Evolutionary conservation across 73 alveolate genomes (phyloP), one percentile per base, ranked within the genome.

Genomic region (Paramecium octaurelia): DNA sequence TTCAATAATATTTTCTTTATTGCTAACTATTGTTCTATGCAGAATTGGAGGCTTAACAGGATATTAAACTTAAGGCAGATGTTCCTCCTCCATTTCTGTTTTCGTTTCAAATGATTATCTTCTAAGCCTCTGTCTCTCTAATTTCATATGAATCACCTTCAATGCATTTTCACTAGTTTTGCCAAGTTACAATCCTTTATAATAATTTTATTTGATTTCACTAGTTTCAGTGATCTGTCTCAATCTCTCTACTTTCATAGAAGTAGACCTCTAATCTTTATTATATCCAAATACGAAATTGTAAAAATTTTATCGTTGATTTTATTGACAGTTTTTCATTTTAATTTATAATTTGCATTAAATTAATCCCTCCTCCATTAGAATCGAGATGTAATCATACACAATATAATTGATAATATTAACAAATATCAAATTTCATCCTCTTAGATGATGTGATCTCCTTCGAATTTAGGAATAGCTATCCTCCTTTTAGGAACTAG

Each of bases 21-120:
- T 64, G 35, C 84, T 64, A 20, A 64, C 27, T 23, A 64, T 64
- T 23, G 84, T 64, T 64, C 46, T 24, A 64, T 64, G 84, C 4
- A 48, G 84, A 64, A 64, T 27, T 31, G 84, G 84, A 64, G 84
- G 84, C 12, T 27, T 64, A 6, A 27, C 29, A 12, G 44, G 84
- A 64, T 64, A 64, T 64, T 64, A 34, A 11, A 64, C 84, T 64
- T 64, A 27, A 11, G 64, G 68, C 40, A 73, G 16, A 36, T 40
- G 87, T 21, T 73, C 87, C 14, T 73, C 87, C 31, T 73, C 87
- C 59, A 73, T 40, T 73, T 73, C 87, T 35, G 87, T 73, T 38
- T 73, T 73, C 0, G 46, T 40, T 36, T 73, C 87, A 35, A 73
- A 40, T 16, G 87, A 73, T 73, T 73, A 20, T 73, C 87, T 73